Evolutionary conservation across 345 rosid species (phyloP).

Genomic region (Firmiana major): DNA sequence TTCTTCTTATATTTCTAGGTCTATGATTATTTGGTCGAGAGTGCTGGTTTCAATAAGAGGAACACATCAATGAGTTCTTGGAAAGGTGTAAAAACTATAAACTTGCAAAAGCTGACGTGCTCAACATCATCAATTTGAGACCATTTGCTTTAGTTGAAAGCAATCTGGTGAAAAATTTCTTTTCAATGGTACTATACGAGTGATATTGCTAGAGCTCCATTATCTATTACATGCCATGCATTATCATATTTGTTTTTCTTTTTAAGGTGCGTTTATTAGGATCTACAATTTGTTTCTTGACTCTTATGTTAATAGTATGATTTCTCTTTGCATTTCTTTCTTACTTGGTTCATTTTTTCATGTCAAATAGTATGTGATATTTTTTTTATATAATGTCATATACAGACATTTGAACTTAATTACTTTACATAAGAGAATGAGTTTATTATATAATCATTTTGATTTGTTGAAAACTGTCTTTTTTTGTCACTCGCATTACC

Average conservation of each 20-base stretch:
- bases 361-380: neutral
- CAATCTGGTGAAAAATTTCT: slow-evolving; percentile 37
- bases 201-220: neutral
- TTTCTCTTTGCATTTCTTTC: neutral
- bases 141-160: slow-evolving; percentile 54
- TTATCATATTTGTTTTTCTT: too few relatives aligned
- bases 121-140: slow-evolving; percentile 58
- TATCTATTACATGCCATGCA: neutral
- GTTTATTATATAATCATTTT: too few relatives aligned
- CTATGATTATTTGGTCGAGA: slow-evolving; percentile 60
- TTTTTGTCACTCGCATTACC: neutral
- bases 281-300: neutral
- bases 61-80: slow-evolving; percentile 41
- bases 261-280: neutral
- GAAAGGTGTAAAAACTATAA: slow-evolving; percentile 49
- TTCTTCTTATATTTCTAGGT: slow-evolving; percentile 43
- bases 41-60: slow-evolving; percentile 61
- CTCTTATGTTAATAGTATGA: neutral
- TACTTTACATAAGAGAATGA: neutral
- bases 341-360: neutral
- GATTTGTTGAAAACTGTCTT: too few relatives aligned
- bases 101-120: slow-evolving; percentile 78
- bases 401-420: neutral
- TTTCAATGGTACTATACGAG: neutral
- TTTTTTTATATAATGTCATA: neutral